Evolutionary conservation across 768 basidiomycete species (phyloP), one percentile per base, ranked within the genome.

Genomic region (Tremella mesenterica): DNA sequence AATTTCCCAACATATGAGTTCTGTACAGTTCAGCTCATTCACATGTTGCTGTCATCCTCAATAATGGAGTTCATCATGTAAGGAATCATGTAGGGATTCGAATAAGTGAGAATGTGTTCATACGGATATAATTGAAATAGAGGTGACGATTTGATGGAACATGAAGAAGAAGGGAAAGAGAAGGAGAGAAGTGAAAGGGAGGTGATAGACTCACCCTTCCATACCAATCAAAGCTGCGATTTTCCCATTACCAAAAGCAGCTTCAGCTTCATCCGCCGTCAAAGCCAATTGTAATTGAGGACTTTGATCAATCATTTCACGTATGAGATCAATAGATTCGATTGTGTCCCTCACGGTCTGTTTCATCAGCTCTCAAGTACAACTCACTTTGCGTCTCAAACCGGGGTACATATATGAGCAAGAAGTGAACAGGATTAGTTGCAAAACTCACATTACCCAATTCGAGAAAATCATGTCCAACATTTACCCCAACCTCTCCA

Each of bases 1-100:
- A 60, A 39, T 60, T 60, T 8, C 56, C 59, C 26, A 64, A 49
- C 34, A 44, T 48, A 29, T 64, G 62, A 27, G 52, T 23, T 6
- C 56, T 58, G 33, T 2, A 31, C 10, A 36, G 12, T 25, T 12
- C 8, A 54, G 14, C 31, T 18, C 29, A 7, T 7, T 20, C 23
- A 9, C 10, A 44, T 21, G 27, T n/a, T n/a, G n/a, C n/a, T n/a
- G n/a, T n/a, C n/a, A n/a, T n/a, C n/a, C n/a, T n/a, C n/a, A n/a
- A n/a, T n/a, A n/a, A n/a, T n/a, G n/a, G n/a, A n/a, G n/a, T n/a
- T n/a, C n/a, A n/a, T n/a, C n/a, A n/a, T n/a, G n/a, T n/a, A n/a
- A n/a, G n/a, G n/a, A n/a, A n/a, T n/a, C n/a, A n/a, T n/a, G n/a
- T n/a, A n/a, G n/a, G n/a, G n/a, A n/a, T n/a, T n/a, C n/a, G n/a